phyloP scores from a whole-genome alignment of 2,329 filamentous ascomycete species.

The Pseudocercospora cruenta region DNA sequence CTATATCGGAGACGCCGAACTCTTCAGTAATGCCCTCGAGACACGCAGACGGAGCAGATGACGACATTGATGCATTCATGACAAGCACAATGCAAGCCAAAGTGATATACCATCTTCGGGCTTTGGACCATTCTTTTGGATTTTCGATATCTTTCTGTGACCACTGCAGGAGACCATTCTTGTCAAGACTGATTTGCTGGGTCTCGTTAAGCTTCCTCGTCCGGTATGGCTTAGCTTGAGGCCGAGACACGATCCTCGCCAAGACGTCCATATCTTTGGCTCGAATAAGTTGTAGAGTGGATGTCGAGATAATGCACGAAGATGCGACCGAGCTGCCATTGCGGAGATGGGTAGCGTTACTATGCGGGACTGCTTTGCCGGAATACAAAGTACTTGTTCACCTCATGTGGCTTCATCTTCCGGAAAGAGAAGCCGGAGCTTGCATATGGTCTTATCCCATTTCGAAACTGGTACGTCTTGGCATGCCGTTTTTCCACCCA shows the following conservation, averaged over 20 bases:
- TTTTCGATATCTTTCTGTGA: constrained; percentile 53
- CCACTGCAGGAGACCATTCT: constrained; percentile 47
- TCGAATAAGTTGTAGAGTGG: not conserved
- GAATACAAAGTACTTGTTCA: not conserved
- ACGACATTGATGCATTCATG: constrained; percentile 60
- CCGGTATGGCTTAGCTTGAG: constrained; percentile 4
- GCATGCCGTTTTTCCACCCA: no score
- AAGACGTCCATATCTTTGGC: not conserved
- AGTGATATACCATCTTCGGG: constrained; percentile 48
- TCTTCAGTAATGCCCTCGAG: constrained; percentile 48
- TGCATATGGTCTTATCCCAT: not conserved
- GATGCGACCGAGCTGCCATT: not conserved
- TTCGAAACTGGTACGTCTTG: no score
- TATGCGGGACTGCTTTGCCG: not conserved
- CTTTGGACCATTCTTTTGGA: constrained; percentile 50
- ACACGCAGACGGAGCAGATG: constrained; percentile 47
- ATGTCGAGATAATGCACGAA: not conserved
- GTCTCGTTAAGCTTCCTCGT: not conserved
- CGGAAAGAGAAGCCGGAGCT: not conserved
- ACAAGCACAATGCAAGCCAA: constrained; percentile 50
- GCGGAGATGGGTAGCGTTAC: not conserved
- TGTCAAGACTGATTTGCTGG: not conserved
- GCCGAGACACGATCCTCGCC: not conserved
- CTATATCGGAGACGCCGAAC: constrained; percentile 54
- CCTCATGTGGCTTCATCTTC: not conserved